Evolutionary conservation across 2,329 filamentous ascomycete species (phyloP), one percentile per base, ranked within the genome.

Genomic region (Dactylellina leptospora): DNA sequence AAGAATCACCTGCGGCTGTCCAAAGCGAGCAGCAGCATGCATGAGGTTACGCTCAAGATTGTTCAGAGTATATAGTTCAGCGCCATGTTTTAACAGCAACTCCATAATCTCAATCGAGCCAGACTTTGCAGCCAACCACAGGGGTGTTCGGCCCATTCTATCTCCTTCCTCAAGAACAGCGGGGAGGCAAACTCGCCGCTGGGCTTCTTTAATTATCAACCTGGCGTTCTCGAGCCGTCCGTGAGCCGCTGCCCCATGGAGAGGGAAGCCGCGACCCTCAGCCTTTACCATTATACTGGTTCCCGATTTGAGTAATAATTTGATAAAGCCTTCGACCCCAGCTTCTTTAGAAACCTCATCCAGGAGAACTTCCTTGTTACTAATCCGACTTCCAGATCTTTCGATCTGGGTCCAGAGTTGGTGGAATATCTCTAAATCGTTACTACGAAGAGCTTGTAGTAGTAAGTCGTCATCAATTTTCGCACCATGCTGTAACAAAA

Each of bases 321-420:
- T 66, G 30, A 66, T 58, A 33, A 66, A 66, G 11, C 44, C 20
- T 27, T 66, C 61, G 11, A 66, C 61, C 5, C 53, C 61, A 3
- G 42, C 16, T 23, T 66, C 61, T 50, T 58, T 66, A 4, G 53
- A 51, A 51, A 66, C 53, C 23, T 66, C 51, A 40, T 66, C 53
- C 45, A 66, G 36, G 9, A 66, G 33, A 2, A 53, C 51, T 20
- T 66, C 61, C 36, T 66, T 66, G 16, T 66, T 58, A 33, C 44
- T 18, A 51, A 66, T 66, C 33, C 28, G 44, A 33, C 61, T 58
- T n/a, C 61, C 61, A 5, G 61, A 66, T 23, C 53, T 56, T 30
- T 66, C 61, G 44, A 66, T 66, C 23, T 66, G 61, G 10, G 61
- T 58, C 61, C 61, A 66, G 45, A 66, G 61, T 45, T 66, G 61